Evolutionary conservation across 192 early-diverging fungal genomes (phyloP).

Genomic region (Coemansia sp.): DNA sequence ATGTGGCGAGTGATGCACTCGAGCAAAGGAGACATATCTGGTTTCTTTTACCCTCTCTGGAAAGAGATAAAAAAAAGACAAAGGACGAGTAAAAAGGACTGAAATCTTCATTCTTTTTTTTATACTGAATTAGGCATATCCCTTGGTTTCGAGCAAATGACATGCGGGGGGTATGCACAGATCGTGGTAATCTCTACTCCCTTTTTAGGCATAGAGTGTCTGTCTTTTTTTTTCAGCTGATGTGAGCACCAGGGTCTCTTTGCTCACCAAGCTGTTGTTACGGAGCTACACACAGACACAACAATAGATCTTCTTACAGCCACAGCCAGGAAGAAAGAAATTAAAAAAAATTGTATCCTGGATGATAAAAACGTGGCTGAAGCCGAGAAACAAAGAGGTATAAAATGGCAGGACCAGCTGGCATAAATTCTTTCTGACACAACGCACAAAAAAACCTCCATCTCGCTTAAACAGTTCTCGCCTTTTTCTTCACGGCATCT

Average conservation of each 20-base stretch:
- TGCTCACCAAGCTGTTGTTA: not conserved
- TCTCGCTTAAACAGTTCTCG: not conserved
- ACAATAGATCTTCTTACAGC: not conserved
- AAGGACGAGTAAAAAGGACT: not conserved
- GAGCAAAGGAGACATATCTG: not conserved
- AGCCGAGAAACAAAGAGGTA: not conserved
- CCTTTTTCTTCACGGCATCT: not conserved
- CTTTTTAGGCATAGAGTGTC: not conserved
- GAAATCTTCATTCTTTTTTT: not conserved
- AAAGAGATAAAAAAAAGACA: not conserved
- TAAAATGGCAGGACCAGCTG: not conserved
- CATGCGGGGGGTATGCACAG: constrained; percentile 10
- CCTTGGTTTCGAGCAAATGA: not conserved
- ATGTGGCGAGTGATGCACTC: constrained; percentile 7
- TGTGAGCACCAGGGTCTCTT: not conserved
- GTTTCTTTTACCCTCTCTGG: constrained; percentile 1
- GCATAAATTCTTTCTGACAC: not conserved
- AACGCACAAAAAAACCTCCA: not conserved
- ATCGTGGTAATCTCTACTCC: constrained; percentile 1
- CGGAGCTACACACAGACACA: constrained; percentile 5
- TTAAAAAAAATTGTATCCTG: not conserved
- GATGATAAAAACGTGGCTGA: constrained; percentile 13
- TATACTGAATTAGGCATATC: constrained; percentile 1
- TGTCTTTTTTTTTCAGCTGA: not conserved
- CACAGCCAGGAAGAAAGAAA: not conserved